Evolutionary conservation across 1,284 basidiomycete species (phyloP).

Genomic region (Waitea zeae): DNA sequence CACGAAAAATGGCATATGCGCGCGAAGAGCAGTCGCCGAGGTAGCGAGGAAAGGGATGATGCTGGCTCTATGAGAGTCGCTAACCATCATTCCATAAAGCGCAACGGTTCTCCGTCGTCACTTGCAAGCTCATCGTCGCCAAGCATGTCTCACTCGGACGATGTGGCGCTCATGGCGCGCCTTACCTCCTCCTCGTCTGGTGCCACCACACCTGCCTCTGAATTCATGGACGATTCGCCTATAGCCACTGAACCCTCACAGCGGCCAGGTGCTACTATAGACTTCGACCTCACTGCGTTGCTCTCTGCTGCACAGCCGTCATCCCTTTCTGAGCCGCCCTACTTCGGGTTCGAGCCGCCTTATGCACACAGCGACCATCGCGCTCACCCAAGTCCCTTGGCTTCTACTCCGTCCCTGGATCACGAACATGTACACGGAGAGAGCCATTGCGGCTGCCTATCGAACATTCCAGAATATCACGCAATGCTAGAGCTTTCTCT

Average conservation of each 20-base stretch:
- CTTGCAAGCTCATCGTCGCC: neutral
- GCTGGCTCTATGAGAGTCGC: neutral
- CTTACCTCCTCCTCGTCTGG: too few relatives aligned
- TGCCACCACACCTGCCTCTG: too few relatives aligned
- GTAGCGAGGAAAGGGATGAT: neutral
- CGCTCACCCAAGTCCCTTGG: conserved; percentile 1
- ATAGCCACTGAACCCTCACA: too few relatives aligned
- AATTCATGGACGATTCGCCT: too few relatives aligned
- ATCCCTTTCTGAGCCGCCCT: neutral
- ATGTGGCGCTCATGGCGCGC: too few relatives aligned
- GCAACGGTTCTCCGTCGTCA: neutral
- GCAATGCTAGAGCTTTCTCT: conserved; percentile 44
- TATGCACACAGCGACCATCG: neutral
- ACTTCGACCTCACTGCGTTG: neutral
- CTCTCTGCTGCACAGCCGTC: neutral
- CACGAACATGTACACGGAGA: conserved; percentile 9
- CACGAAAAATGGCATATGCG: neutral
- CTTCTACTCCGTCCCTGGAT: conserved; percentile 4
- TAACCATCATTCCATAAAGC: neutral
- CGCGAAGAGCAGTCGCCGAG: neutral
- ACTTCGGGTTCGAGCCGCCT: neutral
- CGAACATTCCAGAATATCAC: conserved; percentile 31
- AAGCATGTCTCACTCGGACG: too few relatives aligned
- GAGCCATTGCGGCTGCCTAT: conserved; percentile 43
- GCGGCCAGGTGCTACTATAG: too few relatives aligned